Evolutionary conservation across 2,329 filamentous ascomycete genomes (phyloP).

Genomic region (Leptographium procerum): DNA sequence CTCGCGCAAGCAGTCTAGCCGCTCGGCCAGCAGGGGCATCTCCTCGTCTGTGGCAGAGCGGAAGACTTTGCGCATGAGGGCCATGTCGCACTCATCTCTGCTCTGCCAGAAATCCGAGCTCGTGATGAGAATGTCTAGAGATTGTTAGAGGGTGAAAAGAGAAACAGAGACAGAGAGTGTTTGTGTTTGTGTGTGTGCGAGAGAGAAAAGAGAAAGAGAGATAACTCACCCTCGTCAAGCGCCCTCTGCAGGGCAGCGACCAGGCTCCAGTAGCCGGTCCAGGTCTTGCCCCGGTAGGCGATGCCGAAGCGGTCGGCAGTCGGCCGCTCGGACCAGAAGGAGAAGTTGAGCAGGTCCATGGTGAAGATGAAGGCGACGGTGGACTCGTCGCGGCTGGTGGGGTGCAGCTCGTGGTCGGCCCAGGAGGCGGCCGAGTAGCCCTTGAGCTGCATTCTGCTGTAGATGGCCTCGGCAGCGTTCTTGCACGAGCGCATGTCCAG

Average conservation of each 20-base stretch:
- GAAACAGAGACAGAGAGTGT: too few species aligned
- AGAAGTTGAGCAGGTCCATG: constrained; percentile 95
- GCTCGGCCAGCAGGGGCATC: constrained; percentile 72
- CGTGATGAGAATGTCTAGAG: constrained; percentile 71
- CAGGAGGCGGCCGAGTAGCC: constrained; percentile 76
- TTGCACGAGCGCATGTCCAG: constrained; percentile 76
- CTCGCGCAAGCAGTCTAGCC: constrained; percentile 70
- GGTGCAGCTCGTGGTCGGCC: constrained; percentile 83
- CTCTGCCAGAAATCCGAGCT: constrained; percentile 78
- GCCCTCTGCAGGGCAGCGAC: constrained; percentile 80
- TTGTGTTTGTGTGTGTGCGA: too few species aligned
- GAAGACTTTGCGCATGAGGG: constrained; percentile 66
- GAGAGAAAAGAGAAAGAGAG: not conserved
- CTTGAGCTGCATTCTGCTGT: constrained; percentile 71
- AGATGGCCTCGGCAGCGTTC: constrained; percentile 67
- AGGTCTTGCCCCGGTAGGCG: constrained; percentile 66
- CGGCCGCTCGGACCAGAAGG: constrained; percentile 73
- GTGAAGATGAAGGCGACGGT: constrained; percentile 91
- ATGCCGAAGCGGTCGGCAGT: constrained; percentile 70
- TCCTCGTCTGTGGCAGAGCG: constrained; percentile 75
- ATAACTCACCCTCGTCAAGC: constrained; percentile 67
- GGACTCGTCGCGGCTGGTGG: constrained; percentile 64
- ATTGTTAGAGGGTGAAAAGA: not conserved
- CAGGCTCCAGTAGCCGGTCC: constrained; percentile 94
- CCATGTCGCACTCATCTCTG: constrained; percentile 63